Evolutionary conservation across 1,284 basidiomycete genomes (phyloP).

Genomic region (Sporisorium graminicola): DNA sequence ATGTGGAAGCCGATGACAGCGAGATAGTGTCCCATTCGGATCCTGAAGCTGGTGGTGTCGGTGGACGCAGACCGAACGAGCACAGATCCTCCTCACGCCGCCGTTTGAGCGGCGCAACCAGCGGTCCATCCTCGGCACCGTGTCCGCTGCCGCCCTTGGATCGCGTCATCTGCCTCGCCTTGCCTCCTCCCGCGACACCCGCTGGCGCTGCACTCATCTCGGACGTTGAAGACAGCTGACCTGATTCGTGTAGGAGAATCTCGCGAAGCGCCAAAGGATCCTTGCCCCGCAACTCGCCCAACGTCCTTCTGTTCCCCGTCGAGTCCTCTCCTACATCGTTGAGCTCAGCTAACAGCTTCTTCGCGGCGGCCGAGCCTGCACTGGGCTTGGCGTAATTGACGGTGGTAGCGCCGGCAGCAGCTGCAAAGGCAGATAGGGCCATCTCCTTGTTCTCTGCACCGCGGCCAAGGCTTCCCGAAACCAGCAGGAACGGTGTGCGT

Average conservation of each 20-base stretch:
- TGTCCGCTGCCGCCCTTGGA: conserved; percentile 19
- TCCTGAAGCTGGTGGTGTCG: conserved; percentile 35
- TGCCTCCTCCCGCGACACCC: conserved; percentile 49
- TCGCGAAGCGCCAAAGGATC: conserved; percentile 49
- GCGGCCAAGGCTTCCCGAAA: conserved; percentile 46
- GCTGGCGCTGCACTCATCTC: conserved; percentile 29
- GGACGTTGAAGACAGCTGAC: conserved; percentile 25
- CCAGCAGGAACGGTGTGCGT: conserved; percentile 44
- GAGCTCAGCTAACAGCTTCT: conserved; percentile 29
- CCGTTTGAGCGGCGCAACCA: conserved; percentile 47
- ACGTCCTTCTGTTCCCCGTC: conserved; percentile 22
- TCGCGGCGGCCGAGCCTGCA: conserved; percentile 25
- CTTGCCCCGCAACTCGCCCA: conserved; percentile 54
- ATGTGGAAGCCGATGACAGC: conserved; percentile 28
- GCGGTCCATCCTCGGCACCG: conserved; percentile 55
- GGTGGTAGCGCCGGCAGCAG: conserved; percentile 37
- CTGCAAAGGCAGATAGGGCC: conserved; percentile 45
- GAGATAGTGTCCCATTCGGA: conserved; percentile 35
- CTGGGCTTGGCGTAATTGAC: conserved; percentile 43
- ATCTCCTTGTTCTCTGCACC: conserved; percentile 46
- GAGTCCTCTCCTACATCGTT: conserved; percentile 34
- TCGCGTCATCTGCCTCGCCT: conserved; percentile 44
- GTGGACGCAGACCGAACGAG: conserved; percentile 29
- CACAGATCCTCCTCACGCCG: conserved; percentile 37
- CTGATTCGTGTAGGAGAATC: conserved; percentile 44